Base-by-base conservation (phyloP, 2,329 filamentous ascomycete genomes). In the Cadophora sp. region DNA sequence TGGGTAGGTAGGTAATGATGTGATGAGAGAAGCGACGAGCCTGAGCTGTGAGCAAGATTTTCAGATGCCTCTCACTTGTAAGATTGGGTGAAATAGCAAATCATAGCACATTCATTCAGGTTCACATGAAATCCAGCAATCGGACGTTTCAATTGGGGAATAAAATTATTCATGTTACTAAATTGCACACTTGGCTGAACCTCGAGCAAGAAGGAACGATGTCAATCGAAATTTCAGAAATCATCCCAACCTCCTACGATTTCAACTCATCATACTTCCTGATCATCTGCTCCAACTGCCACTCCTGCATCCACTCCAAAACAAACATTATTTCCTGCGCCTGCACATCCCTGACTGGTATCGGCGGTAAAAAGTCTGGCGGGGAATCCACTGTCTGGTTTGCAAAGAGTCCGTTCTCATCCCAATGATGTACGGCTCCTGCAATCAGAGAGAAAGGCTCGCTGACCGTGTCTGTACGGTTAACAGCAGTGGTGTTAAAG, bases 401-500 rank as follows among this genome's bases (percentile, higher is more conserved):
- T 0, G 81, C 77, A 59, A 89, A 87, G n/a, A 91, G 73, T 0
- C 89, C 88, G 70, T 91, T 90, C 79, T 91, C 89, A 71, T 92
- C 91, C 90, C 91, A 96, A 76, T 95, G 92, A 77, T 96, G 93
- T 22, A 94, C 91, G 0, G 87, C 91, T n/a, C 85, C 85, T 3
- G 83, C 80, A 55, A 96, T 93, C 55, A 95, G 76, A n/a, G 92
- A 83, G 70, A 90, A 91, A 0, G 92, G 92, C 80, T 94, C 85
- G 58, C 83, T 84, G 0, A 81, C 79, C 0, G 91, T 91, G 53
- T 85, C 91, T 16, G 81, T 78, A 22, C 91, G 82, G 36, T 82
- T 79, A 0, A 83, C 81, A 0, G 88, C 84, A 1, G 82, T 85
- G n/a, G 33, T 61, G 43, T 75, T 76, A 51, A 76, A 77, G 0